These are phyloP conservation scores for Medicago ruthenica DNA, from an alignment of 306 rosid genomes.

Conservation along the genomic window DNA sequence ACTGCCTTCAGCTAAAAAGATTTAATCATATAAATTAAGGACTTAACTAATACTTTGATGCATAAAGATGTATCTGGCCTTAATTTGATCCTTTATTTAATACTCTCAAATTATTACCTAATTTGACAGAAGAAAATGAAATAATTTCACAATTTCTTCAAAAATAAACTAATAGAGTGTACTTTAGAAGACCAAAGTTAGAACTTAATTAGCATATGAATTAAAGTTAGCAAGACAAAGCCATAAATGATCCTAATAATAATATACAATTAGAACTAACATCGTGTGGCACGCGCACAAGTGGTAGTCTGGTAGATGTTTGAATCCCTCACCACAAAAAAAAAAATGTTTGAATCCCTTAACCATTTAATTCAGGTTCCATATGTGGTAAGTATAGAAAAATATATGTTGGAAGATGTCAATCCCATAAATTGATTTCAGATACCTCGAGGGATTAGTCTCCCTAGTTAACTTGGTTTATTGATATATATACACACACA, in stretches of 20 bases:
- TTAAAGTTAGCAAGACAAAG: slow-evolving; percentile 6
- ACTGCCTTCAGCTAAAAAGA: slow-evolving; percentile 30
- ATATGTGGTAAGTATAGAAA: too few relatives aligned
- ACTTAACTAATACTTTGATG: background rate
- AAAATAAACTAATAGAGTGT: background rate
- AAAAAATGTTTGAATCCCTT: too few relatives aligned
- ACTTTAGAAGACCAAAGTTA: slow-evolving; percentile 2
- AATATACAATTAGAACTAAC: background rate
- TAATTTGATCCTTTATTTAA: background rate
- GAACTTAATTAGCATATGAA: background rate
- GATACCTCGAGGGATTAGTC: too few relatives aligned
- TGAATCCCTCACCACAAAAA: too few relatives aligned
- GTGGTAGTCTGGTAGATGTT: too few relatives aligned
- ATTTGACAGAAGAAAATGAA: background rate
- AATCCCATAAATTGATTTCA: too few relatives aligned
- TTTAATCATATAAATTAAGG: background rate
- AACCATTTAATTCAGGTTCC: too few relatives aligned
- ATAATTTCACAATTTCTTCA: background rate
- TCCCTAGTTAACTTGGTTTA: too few relatives aligned
- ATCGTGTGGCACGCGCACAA: background rate
- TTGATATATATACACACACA: background rate
- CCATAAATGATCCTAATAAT: background rate
- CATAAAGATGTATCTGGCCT: background rate
- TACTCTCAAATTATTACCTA: background rate
- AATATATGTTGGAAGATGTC: too few relatives aligned